Conservation (phyloP, 176 grass and related monocot genomes). For the Zoysia pacifica region DNA sequence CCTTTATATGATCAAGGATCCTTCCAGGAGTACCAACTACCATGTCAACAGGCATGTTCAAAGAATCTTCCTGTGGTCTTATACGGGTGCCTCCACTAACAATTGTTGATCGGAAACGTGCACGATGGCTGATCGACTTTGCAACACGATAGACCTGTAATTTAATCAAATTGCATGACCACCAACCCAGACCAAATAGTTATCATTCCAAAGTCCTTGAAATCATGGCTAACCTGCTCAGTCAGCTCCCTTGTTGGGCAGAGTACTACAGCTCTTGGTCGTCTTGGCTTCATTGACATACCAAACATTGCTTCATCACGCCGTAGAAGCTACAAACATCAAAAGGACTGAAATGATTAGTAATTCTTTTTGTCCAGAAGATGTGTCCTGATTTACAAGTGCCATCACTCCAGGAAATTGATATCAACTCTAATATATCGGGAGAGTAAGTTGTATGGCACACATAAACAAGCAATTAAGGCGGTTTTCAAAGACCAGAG, state of each 20-base stretch:
- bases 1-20: slow-evolving; percentile 93
- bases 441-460: neutral
- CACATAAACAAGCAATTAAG: neutral
- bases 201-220: slow-evolving; percentile 3
- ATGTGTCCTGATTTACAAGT: neutral
- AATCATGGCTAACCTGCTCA: slow-evolving; percentile 68
- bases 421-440: neutral
- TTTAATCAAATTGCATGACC: slow-evolving; percentile 10
- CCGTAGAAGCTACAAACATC: slow-evolving; percentile 64
- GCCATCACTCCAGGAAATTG: neutral
- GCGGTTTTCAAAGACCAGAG: neutral
- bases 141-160: slow-evolving; percentile 85
- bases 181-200: neutral
- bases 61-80: slow-evolving; percentile 89
- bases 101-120: slow-evolving; percentile 86
- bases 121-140: slow-evolving; percentile 94
- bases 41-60: slow-evolving; percentile 89
- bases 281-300: slow-evolving; percentile 82
- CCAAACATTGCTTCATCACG: slow-evolving; percentile 71
- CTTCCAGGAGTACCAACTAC: slow-evolving; percentile 93
- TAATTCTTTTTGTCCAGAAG: neutral
- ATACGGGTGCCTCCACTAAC: slow-evolving; percentile 85
- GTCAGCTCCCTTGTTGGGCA: slow-evolving; percentile 94
- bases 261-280: slow-evolving; percentile 80
- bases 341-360: neutral